Conservation (phyloP, 768 basidiomycete genomes). For the Tephrocybe sp. region DNA sequence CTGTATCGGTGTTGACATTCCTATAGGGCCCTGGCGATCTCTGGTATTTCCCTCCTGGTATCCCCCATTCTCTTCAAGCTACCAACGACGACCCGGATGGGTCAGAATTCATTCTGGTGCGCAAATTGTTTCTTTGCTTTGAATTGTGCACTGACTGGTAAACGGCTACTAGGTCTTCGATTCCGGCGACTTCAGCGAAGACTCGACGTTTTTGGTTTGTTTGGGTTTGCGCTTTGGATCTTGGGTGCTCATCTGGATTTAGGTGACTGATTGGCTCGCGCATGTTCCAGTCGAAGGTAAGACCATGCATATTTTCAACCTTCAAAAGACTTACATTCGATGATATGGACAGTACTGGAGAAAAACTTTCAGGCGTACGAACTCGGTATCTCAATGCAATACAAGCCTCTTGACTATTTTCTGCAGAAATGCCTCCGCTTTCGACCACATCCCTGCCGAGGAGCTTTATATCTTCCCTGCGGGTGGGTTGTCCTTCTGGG, state of each 20-base stretch:
- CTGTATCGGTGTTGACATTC: not conserved
- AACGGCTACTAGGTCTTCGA: constrained; percentile 42
- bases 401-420: not conserved
- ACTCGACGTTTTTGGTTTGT: constrained; percentile 49
- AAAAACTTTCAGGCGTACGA: constrained; percentile 49
- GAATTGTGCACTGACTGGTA: not conserved
- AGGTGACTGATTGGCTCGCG: constrained; percentile 56
- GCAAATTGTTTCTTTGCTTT: constrained; percentile 2
- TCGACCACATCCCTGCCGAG: constrained; percentile 41
- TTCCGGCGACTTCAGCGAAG: constrained; percentile 51
- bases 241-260: not conserved
- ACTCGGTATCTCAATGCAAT: too few species aligned
- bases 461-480: constrained; percentile 57
- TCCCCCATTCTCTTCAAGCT: constrained; percentile 57
- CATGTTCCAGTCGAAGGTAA: constrained; percentile 52
- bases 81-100: constrained; percentile 44
- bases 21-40: constrained; percentile 45
- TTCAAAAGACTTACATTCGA: not conserved
- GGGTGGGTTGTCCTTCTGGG: constrained; percentile 22
- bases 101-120: constrained; percentile 51
- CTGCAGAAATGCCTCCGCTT: constrained; percentile 32
- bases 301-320: not conserved
- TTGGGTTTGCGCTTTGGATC: not conserved
- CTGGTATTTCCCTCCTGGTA: constrained; percentile 59
- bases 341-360: constrained; percentile 35